phyloP scores from a whole-genome alignment of 495 filamentous ascomycete genomes.

The Hyaloscypha variabilis region DNA sequence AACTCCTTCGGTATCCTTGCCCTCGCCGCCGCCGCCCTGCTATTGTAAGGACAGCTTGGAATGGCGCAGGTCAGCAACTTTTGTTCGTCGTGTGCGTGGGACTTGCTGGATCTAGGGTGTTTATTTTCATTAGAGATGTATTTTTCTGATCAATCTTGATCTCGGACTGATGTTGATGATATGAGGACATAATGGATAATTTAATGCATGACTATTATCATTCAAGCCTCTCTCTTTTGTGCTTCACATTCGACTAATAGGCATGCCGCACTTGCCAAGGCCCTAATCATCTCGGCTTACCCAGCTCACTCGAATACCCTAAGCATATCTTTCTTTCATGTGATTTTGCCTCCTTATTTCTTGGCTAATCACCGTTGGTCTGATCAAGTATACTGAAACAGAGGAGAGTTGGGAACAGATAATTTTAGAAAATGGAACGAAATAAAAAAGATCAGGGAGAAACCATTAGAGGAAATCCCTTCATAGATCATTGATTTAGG shows the following conservation, averaged over 20 bases:
- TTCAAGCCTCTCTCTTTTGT: neutral
- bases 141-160: neutral
- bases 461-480: no score
- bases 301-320: neutral
- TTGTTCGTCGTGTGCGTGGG: slow-evolving; percentile 5
- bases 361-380: neutral
- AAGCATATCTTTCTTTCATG: neutral
- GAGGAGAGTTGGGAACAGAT: no score
- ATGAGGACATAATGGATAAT: neutral
- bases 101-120: neutral
- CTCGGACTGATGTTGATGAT: neutral
- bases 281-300: neutral
- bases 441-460: no score
- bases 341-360: neutral
- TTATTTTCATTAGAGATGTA: neutral
- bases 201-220: neutral
- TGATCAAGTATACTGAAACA: neutral
- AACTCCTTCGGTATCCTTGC: slow-evolving; percentile 34
- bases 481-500: no score
- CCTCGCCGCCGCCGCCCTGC: slow-evolving; percentile 26
- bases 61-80: slow-evolving; percentile 3
- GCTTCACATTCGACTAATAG: neutral
- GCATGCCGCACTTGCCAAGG: neutral
- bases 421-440: no score
- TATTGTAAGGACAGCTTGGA: slow-evolving; percentile 16